phyloP scores from a whole-genome alignment of 2,329 filamentous ascomycete species.

The Penicillium rolfsii region DNA sequence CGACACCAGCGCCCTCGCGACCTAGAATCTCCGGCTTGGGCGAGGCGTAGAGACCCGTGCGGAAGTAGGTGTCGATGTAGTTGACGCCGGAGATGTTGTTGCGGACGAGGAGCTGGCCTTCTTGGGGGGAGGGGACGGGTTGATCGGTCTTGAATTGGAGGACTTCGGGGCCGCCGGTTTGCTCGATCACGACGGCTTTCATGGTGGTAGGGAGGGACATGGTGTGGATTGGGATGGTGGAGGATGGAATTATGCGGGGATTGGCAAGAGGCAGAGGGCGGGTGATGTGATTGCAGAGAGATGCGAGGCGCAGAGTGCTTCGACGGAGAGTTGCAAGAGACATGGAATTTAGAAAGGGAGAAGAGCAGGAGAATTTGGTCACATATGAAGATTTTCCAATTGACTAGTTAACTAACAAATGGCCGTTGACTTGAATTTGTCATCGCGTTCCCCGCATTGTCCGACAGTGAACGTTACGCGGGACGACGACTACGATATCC shows the following conservation, averaged over 20 bases:
- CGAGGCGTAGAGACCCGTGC: conserved; percentile 77
- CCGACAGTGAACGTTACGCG: conserved; percentile 1
- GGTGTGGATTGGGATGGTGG: conserved; percentile 38
- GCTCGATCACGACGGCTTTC: conserved; percentile 72
- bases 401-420: no score
- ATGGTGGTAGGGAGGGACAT: conserved; percentile 65
- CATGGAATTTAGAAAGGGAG: conserved; percentile 15
- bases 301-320: conserved; percentile 20
- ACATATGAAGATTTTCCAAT: neutral
- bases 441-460: conserved; percentile 16
- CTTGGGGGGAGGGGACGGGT: conserved; percentile 68
- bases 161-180: conserved; percentile 72
- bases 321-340: conserved; percentile 18
- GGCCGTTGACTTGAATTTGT: neutral
- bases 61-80: conserved; percentile 92
- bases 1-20: conserved; percentile 73
- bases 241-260: neutral
- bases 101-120: conserved; percentile 77
- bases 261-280: neutral
- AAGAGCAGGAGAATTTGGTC: neutral
- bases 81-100: conserved; percentile 83
- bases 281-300: conserved; percentile 20
- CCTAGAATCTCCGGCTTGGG: conserved; percentile 75
- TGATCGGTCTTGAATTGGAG: conserved; percentile 71
- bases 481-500: neutral